Base-by-base conservation (phyloP, 306 rosid species). In the Cucumis sativus region DNA sequence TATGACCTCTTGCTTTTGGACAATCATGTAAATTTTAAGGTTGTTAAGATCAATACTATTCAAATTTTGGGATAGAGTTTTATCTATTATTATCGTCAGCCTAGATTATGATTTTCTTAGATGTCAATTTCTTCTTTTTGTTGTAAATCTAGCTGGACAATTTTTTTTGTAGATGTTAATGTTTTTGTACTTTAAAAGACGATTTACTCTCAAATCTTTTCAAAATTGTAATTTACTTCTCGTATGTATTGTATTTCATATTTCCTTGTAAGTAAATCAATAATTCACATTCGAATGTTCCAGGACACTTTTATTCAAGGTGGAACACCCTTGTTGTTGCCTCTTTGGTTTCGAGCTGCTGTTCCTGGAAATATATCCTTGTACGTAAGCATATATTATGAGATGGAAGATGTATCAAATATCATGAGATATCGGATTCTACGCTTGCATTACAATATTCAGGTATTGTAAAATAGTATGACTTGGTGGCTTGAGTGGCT, bases 261-360 rank as follows among this genome's bases (percentile, higher is more conserved):
- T 78, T 73, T 62, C 72, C 75, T 59, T 77, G 78, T 78, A n/a
- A 52, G 47, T n/a, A 65, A 72, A 33, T 71, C 16, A 35, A 76
- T 77, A 60, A 73, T 62, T 87, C 82, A 41, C 66, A 41, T 62
- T 69, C 56, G 5, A 81, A 28, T 39, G 49, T 79, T 85, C 73
- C 91, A 96, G 99, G 97, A 85, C 41, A 91, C 89, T 23, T 63
- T 79, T 63, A 80, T 92, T 77, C 95, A 86, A 81, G 91, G 88
- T 4, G 93, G 80, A 81, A 79, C 84, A 75, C 89, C 97, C 56
- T 86, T 91, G 66, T 78, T 81, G 82, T 96, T 97, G 97, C 98
- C 99, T 81, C 97, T 96, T 85, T 96, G 98, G 99, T 84, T 92
- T 84, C 86, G 98, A 77, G 98, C 98, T 77, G 98, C 99, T 79